Evolutionary conservation across 805 yeast genomes (phyloP).

Genomic region (Torulaspora maleeae): DNA sequence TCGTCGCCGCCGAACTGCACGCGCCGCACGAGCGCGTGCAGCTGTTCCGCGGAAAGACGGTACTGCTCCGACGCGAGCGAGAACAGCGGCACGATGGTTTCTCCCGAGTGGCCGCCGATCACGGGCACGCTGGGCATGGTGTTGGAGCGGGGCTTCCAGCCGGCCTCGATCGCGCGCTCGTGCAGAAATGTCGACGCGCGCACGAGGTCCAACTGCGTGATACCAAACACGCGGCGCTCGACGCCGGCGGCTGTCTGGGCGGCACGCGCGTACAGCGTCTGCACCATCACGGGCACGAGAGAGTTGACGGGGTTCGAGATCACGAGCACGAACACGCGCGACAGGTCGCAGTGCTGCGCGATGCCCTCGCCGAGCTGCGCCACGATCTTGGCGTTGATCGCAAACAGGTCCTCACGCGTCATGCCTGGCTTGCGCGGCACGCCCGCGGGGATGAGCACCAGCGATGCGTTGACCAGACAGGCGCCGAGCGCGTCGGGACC

Average conservation of each 20-base stretch:
- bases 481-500: constrained; percentile 30
- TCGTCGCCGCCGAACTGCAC: constrained; percentile 97
- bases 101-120: constrained; percentile 94
- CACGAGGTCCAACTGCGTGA: constrained; percentile 82
- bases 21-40: constrained; percentile 68
- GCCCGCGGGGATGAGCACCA: constrained; percentile 64
- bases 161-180: constrained; percentile 38
- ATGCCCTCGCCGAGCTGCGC: constrained; percentile 68
- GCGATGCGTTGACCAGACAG: constrained; percentile 25
- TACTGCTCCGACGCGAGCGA: constrained; percentile 38
- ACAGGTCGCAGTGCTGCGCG: constrained; percentile 53
- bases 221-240: constrained; percentile 76
- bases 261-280: constrained; percentile 57
- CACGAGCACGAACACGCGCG: constrained; percentile 71
- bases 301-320: constrained; percentile 94
- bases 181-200: constrained; percentile 75
- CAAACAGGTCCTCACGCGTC: constrained; percentile 87
- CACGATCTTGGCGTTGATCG: constrained; percentile 78
- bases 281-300: constrained; percentile 84
- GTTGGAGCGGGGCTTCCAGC: constrained; percentile 41
- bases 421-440: constrained; percentile 92
- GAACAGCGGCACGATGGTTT: constrained; percentile 84
- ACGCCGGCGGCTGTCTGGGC: constrained; percentile 48
- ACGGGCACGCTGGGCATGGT: constrained; percentile 58
- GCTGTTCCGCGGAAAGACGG: constrained; percentile 34